Evolutionary conservation across 106 monocot genomes (phyloP).

Genomic region (Alisma plantagoaquatica): DNA sequence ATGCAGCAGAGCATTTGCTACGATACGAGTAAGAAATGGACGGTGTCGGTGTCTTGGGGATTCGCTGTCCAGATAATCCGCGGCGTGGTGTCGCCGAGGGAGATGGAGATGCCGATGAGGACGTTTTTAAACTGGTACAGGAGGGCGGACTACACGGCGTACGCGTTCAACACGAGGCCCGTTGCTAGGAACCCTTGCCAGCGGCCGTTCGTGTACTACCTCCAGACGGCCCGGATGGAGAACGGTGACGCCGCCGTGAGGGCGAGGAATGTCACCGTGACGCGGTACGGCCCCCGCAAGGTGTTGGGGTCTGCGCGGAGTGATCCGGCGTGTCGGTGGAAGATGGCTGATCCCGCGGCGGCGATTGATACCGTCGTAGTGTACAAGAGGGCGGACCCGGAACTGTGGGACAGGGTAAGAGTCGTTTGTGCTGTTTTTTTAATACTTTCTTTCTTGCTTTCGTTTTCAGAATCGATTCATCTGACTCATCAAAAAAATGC

Average conservation of each 20-base stretch:
- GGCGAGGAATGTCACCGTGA: constrained; percentile 29
- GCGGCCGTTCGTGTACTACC: constrained; percentile 60
- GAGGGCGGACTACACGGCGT: constrained; percentile 74
- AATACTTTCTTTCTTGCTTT: too few species aligned
- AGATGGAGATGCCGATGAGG: constrained; percentile 87
- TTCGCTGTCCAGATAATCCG: constrained; percentile 63
- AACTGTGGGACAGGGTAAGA: constrained; percentile 66
- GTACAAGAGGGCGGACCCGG: constrained; percentile 66
- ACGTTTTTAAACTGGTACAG: constrained; percentile 90
- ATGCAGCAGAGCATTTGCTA: constrained; percentile 99
- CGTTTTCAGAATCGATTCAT: too few species aligned
- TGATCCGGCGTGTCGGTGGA: constrained; percentile 53
- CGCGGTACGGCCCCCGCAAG: constrained; percentile 26
- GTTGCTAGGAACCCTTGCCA: constrained; percentile 73
- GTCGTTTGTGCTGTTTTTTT: too few species aligned
- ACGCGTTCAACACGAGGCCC: constrained; percentile 80
- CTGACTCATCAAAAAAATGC: too few species aligned
- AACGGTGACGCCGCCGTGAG: too few species aligned
- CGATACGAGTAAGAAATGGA: constrained; percentile 35
- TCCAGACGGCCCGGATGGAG: too few species aligned
- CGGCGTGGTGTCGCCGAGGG: constrained; percentile 75
- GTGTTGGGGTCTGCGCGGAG: constrained; percentile 1
- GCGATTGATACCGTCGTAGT: constrained; percentile 49
- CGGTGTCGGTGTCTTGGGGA: constrained; percentile 85
- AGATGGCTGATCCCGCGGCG: constrained; percentile 40